Evolutionary conservation across 148 eudicot genomes (phyloP), one percentile per base, ranked within the genome.

Genomic region (Pouteria glomerata): DNA sequence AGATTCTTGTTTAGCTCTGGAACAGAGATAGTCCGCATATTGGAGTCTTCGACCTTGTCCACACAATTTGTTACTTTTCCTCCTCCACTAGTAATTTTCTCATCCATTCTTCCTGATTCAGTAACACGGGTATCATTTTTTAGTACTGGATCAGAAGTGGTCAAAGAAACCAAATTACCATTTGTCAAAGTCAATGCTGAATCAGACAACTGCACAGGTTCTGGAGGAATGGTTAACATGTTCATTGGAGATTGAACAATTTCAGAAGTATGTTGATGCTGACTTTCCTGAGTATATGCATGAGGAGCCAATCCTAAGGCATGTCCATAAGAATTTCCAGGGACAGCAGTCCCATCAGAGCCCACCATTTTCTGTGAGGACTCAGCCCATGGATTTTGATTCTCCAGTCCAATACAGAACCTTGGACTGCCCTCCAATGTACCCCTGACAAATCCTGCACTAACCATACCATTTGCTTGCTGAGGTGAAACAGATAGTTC

Each of bases 311-410:
- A 24, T 51, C 82, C 86, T 57, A 70, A 63, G 63, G 81, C 64
- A 70, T 77, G 87, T 64, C 66, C 67, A 74, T 78, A 80, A 45
- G 84, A 69, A 79, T 82, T 76, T 31, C 88, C 93, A 45, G 85
- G 88, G 51, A 73, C 26, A 47, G 72, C 47, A 66, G 86, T 50
- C 62, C 85, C 94, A 71, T 90, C 87, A 74, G 62, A 55, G 55
- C 74, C 92, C 33, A 69, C 56, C 79, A 74, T 70, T 76, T 77
- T 85, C 26, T 82, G 84, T 18, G 90, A 76, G 27, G 92, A 77
- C 19, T 93, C 98, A 57, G 73, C 81, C 89, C 84, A 84, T 70
- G 85, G 80, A 79, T 74, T 84, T 69, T 86, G 88, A 81, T 85
- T 78, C 21, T 75, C 92, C 65, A 64, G 66, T 55, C 92, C 97